These are phyloP conservation scores for Lojkania enalia DNA, from an alignment of 2,329 filamentous ascomycete species.

Conservation along the genomic window DNA sequence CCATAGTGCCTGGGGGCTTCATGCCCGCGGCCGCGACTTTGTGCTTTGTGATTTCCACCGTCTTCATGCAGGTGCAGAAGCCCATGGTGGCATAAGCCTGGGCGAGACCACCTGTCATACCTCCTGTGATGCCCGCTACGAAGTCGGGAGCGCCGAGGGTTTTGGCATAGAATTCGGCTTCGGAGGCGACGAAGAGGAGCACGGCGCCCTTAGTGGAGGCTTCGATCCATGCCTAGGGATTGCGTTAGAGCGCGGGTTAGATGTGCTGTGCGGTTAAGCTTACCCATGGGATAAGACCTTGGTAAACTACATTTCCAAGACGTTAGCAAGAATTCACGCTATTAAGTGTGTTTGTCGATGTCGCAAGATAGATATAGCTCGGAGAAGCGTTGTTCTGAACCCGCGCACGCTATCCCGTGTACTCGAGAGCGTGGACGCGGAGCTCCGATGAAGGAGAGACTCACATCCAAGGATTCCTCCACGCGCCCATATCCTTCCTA, in stretches of 20 bases:
- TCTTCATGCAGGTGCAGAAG: slow-evolving; percentile 99
- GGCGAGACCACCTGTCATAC: slow-evolving; percentile 91
- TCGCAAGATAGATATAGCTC: not conserved
- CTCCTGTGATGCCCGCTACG: slow-evolving; percentile 82
- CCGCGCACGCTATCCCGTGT: too few species aligned
- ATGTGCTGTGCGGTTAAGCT: slow-evolving; percentile 61
- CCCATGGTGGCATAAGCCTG: slow-evolving; percentile 99
- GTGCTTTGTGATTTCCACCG: slow-evolving; percentile 98
- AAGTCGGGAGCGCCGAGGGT: slow-evolving; percentile 83
- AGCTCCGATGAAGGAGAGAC: slow-evolving; percentile 46
- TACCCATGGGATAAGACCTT: slow-evolving; percentile 99
- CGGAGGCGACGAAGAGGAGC: slow-evolving; percentile 97
- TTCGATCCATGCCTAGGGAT: slow-evolving; percentile 92
- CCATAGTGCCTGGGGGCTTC: slow-evolving; percentile 86
- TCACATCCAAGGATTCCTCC: slow-evolving; percentile 93
- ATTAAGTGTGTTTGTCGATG: not conserved
- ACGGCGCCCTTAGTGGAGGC: slow-evolving; percentile 99
- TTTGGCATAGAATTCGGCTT: slow-evolving; percentile 94
- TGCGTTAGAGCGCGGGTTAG: slow-evolving; percentile 7
- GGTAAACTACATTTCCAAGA: slow-evolving; percentile 72
- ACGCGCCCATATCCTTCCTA: slow-evolving; percentile 87
- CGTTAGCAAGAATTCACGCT: slow-evolving; percentile 18
- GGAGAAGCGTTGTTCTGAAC: too few species aligned
- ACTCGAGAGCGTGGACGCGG: too few species aligned
- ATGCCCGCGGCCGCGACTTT: slow-evolving; percentile 84